Base-by-base conservation (phyloP, 1,139 yeast genomes). In the Candida pseudoviswanathii region DNA sequence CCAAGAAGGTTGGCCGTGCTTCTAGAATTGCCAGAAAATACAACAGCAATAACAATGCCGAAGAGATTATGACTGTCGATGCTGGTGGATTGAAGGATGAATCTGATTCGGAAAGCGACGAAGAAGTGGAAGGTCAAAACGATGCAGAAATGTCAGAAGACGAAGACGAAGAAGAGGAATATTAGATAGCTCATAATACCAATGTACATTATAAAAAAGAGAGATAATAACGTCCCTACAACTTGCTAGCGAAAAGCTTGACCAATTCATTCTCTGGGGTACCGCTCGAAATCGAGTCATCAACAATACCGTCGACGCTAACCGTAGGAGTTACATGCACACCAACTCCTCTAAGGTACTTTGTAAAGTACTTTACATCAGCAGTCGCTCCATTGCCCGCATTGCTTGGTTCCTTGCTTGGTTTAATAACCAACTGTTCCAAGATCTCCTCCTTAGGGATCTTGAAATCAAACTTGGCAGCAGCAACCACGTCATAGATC, bases 251-350 rank as follows among this genome's bases (percentile, higher is more conserved):
- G 44, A 75, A 71, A 36, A 64, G 55, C 43, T 65, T 56, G 9
- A 72, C 58, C 57, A 75, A 65, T 25, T 63, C 70, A 1, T 68
- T 73, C 16, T 61, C 61, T 32, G 70, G 71, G 16, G 65, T 52
- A 4, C 78, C 77, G 53, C 78, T 73, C 42, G 77, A 73, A 37
- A 76, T 61, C 5, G 66, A 50, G 48, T 64, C 67, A 50, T 67
- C 68, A 22, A 67, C 74, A 46, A 87, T 78, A 1, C 96, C 96
- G 62, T 89, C 81, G 45, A 90, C 70, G 31, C 81, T 69, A 11
- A 89, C 86, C 1, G 96, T 84, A n/a, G 97, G 97, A 2, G 95
- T 87, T 27, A 87, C 84, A 63, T 90, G 96, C 41, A 88, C 81
- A 34, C 95, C 90, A 41, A 84, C 82, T 51, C 89, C 89, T 62